phyloP scores from a whole-genome alignment of 257 asterid species.

The Solanum microdontum region DNA sequence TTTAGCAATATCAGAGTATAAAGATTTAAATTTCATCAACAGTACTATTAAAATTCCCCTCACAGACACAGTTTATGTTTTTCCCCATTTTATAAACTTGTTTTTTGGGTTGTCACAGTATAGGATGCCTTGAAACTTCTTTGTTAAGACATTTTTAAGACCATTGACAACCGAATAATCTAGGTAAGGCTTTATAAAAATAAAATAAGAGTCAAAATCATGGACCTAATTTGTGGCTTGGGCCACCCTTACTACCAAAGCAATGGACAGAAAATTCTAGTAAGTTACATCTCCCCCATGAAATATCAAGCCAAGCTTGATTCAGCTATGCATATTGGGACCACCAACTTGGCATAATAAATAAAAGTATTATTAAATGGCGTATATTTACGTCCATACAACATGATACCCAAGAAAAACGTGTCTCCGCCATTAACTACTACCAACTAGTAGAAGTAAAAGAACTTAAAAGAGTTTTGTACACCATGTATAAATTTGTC shows the following conservation, averaged over 20 bases:
- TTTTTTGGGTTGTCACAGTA: background rate
- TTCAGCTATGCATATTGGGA: background rate
- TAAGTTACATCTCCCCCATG: background rate
- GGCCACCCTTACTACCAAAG: background rate
- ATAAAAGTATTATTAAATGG: background rate
- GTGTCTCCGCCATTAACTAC: background rate
- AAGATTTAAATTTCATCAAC: background rate
- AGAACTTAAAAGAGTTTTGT: background rate
- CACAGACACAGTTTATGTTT: background rate
- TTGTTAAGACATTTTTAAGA: background rate
- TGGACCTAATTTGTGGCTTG: background rate
- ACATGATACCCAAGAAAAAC: background rate
- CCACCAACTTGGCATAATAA: background rate
- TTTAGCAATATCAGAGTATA: background rate
- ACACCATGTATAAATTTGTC: background rate
- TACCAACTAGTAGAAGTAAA: background rate
- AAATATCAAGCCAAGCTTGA: background rate
- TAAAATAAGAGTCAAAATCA: background rate
- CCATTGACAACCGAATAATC: background rate
- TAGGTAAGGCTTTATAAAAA: background rate
- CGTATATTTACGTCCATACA: background rate
- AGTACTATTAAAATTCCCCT: background rate
- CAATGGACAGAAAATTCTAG: background rate
- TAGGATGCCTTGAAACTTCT: background rate
- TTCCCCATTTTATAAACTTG: background rate